Evolutionary conservation across 331 rosid genomes (phyloP).

Genomic region (Arachis monticola): DNA sequence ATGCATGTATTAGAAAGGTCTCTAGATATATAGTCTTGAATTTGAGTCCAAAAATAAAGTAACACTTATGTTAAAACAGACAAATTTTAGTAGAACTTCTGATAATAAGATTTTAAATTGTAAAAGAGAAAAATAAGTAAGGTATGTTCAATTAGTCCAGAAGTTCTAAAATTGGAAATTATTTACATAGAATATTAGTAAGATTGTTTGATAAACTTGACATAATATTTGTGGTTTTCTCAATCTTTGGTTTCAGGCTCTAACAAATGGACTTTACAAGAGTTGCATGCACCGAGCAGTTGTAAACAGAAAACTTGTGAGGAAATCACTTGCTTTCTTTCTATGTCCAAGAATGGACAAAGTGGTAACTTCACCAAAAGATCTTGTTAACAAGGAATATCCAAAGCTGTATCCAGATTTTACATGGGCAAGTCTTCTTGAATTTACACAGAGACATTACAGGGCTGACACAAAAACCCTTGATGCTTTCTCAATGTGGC

Average conservation of each 20-base stretch:
- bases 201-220: not conserved
- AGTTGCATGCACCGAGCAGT: slow-evolving; percentile 1
- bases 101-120: not conserved
- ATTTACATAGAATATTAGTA: not conserved
- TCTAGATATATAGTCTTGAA: too few relatives aligned
- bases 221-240: not conserved
- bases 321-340: slow-evolving; percentile 1
- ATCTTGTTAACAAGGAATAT: not conserved
- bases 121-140: not conserved
- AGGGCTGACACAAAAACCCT: slow-evolving; percentile 9
- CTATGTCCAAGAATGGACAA: slow-evolving; percentile 7
- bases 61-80: too few relatives aligned
- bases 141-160: not conserved
- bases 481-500: slow-evolving; percentile 11
- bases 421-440: slow-evolving; percentile 9
- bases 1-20: not conserved
- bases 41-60: too few relatives aligned
- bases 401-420: not conserved
- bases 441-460: not conserved
- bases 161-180: not conserved
- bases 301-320: not conserved
- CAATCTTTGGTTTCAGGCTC: not conserved
- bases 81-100: too few relatives aligned
- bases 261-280: not conserved
- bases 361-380: not conserved